phyloP scores from a whole-genome alignment of 2,329 filamentous ascomycete genomes.

The Tolypocladium cylindrosporum region DNA sequence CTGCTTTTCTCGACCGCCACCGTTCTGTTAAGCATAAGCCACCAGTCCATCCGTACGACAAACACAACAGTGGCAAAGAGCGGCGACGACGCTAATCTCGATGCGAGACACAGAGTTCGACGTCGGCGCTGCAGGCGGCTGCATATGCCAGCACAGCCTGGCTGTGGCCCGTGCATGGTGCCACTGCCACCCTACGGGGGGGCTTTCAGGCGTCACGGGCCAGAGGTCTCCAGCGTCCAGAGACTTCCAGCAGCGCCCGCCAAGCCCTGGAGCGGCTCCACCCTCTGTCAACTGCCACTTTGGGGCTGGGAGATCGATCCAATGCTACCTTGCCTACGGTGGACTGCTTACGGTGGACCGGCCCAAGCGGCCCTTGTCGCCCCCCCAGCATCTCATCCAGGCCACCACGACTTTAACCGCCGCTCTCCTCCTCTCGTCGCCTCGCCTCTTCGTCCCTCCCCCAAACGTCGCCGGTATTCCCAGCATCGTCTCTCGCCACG shows the following conservation, averaged over 20 bases:
- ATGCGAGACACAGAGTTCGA: no score
- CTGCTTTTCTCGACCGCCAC: no score
- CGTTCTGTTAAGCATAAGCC: no score
- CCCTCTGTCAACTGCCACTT: constrained; percentile 2
- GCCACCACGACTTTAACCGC: background rate
- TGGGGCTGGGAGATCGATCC: constrained; percentile 1
- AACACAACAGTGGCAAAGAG: background rate
- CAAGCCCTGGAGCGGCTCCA: background rate
- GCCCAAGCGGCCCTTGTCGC: no score
- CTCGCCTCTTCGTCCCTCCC: background rate
- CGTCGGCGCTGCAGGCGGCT: background rate
- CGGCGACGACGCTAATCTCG: background rate
- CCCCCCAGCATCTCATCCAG: background rate
- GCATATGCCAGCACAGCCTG: background rate
- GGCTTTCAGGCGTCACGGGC: background rate
- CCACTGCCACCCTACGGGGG: background rate
- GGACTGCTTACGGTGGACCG: background rate
- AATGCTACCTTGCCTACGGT: background rate
- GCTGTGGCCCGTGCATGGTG: background rate
- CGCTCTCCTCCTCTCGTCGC: background rate
- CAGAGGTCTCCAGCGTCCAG: background rate
- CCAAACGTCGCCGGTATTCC: background rate
- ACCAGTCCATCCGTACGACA: no score
- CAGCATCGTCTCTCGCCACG: background rate
- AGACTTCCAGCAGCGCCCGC: background rate